Evolutionary conservation across 495 filamentous ascomycete genomes (phyloP).

Genomic region (Neurospora sublineolata): DNA sequence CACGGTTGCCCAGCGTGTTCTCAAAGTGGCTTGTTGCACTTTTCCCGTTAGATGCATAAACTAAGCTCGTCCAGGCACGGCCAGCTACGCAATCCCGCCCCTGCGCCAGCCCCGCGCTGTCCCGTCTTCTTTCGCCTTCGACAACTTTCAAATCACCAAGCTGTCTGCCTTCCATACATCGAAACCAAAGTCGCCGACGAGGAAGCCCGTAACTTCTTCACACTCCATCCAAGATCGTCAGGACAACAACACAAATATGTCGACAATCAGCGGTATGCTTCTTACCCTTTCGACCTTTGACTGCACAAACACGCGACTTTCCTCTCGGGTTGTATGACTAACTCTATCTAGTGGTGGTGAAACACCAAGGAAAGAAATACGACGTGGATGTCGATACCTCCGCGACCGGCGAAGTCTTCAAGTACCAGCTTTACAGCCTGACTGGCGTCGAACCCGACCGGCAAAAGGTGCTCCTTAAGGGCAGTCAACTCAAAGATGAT

Average conservation of each 20-base stretch:
- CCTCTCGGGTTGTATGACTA: constrained; percentile 1
- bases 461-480: constrained; percentile 91
- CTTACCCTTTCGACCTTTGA: neutral
- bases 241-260: constrained; percentile 9
- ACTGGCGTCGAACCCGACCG: constrained; percentile 93
- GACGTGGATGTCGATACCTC: constrained; percentile 82
- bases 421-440: constrained; percentile 86
- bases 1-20: neutral
- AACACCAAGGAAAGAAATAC: constrained; percentile 88
- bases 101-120: constrained; percentile 10
- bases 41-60: neutral
- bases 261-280: constrained; percentile 17
- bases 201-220: neutral
- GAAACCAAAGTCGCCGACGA: neutral
- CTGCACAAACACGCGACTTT: neutral
- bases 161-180: neutral
- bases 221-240: neutral
- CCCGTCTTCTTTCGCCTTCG: constrained; percentile 11
- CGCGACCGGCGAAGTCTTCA: constrained; percentile 82
- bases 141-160: constrained; percentile 8
- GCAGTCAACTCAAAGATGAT: constrained; percentile 91
- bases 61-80: neutral
- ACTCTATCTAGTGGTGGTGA: constrained; percentile 64
- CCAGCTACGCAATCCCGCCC: constrained; percentile 10
- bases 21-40: neutral